Evolutionary conservation across 306 rosid genomes (phyloP), one percentile per base, ranked within the genome.

Genomic region (Lathyrus aphaca): DNA sequence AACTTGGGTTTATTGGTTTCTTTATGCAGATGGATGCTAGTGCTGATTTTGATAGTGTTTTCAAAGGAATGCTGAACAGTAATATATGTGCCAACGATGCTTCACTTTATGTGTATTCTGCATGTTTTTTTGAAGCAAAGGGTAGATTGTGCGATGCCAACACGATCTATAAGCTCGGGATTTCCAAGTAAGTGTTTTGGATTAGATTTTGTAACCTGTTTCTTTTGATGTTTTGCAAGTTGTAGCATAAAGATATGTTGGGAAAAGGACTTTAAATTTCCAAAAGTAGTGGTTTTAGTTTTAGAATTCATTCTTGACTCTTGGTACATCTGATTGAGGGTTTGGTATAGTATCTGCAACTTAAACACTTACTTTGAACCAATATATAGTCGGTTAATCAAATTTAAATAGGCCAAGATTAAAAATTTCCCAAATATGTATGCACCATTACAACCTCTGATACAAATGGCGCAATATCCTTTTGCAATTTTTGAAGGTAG

Each of bases 111-210:
- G 82, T 79, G 39, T 79, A 74, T 70, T 67, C 82, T 73, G 82
- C 82, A 0, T 50, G 75, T 61, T 73, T 79, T 21, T 79, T 79
- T 54, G 82, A 79, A 71, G 69, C 43, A 6, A 88, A 86, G 75
- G 94, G 83, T 77, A 86, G 79, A 73, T 68, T 88, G 69, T 74
- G 39, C 1, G 85, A 94, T 45, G 98, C 98, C 9, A 74, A 78
- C 51, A 78, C 70, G 27, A 69, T 88, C 78, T 93, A 93, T 60
- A 71, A 88, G 68, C 87, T 84, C 75, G 98, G 92, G 51, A 72
- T 85, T 71, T 62, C 27, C 77, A 90, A 96, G 98, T 93, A 37
- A 59, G 65, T 80, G 46, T 51, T 72, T 58, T 61, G 14, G 44
- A n/a, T 69, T 37, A 59, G 51, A 65, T 10, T 10, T 72, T 48